These are phyloP conservation scores for Ophiostoma perfectum DNA, from an alignment of 2,329 filamentous ascomycete species.

Conservation along the genomic window DNA sequence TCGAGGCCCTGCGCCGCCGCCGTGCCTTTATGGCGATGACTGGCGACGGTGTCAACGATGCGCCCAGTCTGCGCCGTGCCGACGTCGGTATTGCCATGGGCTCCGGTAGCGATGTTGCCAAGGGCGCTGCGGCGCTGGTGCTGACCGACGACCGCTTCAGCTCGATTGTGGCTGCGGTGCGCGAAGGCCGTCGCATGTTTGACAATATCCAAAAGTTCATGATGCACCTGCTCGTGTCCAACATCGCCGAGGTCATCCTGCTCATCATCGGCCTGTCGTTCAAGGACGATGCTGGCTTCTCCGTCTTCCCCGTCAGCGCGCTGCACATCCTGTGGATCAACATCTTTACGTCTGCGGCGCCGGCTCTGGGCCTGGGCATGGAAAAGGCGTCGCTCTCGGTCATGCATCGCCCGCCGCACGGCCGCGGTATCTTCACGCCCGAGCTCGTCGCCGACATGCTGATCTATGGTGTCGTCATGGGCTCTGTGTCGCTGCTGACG, in stretches of 20 bases:
- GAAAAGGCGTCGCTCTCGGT: constrained; percentile 71
- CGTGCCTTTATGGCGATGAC: constrained; percentile 79
- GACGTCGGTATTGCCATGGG: constrained; percentile 91
- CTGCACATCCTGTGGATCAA: constrained; percentile 92
- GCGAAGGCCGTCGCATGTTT: constrained; percentile 78
- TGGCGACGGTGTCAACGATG: constrained; percentile 83
- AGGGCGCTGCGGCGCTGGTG: constrained; percentile 75
- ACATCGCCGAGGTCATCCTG: constrained; percentile 77
- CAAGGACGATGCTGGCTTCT: constrained; percentile 64
- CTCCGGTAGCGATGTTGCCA: constrained; percentile 80
- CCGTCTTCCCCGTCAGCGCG: constrained; percentile 79
- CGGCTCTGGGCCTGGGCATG: constrained; percentile 81
- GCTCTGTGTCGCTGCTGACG: constrained; percentile 57
- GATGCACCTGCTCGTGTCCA: constrained; percentile 70
- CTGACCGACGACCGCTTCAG: constrained; percentile 86
- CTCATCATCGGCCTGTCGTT: constrained; percentile 77
- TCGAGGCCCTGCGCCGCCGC: constrained; percentile 76
- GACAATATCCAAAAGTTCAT: constrained; percentile 89
- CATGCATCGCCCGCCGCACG: constrained; percentile 73
- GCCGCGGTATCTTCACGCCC: constrained; percentile 68
- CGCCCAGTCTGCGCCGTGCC: constrained; percentile 70
- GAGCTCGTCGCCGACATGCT: constrained; percentile 75
- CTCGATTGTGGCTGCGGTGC: constrained; percentile 75
- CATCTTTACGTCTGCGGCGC: constrained; percentile 82
- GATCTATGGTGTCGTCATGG: constrained; percentile 74